Conservation (phyloP, 2,329 filamentous ascomycete species). For the Talaromyces sp. region DNA sequence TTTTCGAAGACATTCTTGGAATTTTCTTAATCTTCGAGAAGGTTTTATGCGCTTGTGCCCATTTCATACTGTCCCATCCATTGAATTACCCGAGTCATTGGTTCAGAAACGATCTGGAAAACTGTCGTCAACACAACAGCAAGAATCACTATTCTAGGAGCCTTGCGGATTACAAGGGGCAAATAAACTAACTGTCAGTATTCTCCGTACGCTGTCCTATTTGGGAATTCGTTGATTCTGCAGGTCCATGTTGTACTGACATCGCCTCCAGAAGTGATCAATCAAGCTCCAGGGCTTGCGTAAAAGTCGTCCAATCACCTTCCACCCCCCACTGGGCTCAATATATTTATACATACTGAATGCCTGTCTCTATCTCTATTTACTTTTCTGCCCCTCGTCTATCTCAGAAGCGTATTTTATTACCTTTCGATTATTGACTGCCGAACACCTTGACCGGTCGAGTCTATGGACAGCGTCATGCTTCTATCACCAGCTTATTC, state of each 20-base stretch:
- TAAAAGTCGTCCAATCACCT: neutral
- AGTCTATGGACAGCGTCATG: conserved; percentile 28
- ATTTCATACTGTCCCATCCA: neutral
- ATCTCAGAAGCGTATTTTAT: neutral
- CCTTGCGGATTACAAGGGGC: neutral
- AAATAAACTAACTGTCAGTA: neutral
- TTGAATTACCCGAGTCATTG: neutral
- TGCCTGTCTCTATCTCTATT: neutral
- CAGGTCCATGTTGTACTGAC: neutral
- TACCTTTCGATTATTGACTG: neutral
- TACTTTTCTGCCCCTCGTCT: neutral
- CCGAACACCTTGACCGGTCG: conserved; percentile 18
- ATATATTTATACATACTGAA: neutral
- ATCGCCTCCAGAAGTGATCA: neutral
- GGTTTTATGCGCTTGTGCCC: neutral
- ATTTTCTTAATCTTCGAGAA: neutral
- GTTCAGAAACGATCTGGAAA: neutral
- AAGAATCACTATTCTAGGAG: neutral
- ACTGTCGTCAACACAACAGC: neutral
- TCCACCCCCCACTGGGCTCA: neutral
- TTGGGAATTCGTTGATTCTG: neutral
- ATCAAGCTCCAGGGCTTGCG: conserved; percentile 1
- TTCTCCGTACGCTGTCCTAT: neutral
- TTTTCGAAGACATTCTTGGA: neutral
- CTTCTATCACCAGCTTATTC: conserved; percentile 26